Evolutionary conservation across 2,329 filamentous ascomycete genomes (phyloP), one percentile per base, ranked within the genome.

Genomic region (Neofusicoccum umdonicola): DNA sequence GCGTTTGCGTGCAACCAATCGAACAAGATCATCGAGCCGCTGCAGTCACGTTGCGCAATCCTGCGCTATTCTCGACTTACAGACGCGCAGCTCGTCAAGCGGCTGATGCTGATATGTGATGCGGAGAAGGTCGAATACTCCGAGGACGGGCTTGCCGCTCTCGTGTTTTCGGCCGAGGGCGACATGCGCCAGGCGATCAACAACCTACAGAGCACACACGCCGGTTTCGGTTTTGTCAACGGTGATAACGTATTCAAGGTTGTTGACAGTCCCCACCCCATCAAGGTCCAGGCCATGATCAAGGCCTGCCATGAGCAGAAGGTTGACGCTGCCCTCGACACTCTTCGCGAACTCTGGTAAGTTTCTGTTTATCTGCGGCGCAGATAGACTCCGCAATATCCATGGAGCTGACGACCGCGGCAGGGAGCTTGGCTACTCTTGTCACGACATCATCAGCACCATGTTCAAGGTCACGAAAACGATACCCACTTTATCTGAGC

Each of bases 131-230:
- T 98, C 50, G 84, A 95, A 74, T 92, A 93, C 79, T 93, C 89
- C 60, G 95, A 99, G 71, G 94, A 98, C 76, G 95, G 95, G 0
- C 84, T 98, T 66, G 95, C 94, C 0, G 95, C 95, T n/a, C 82
- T 99, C 39, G 93, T 99, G 0, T 99, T 99, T 81, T 95, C 90
- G 67, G 95, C 95, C 6, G 95, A 99, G 78, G 95, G 95, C 64
- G 95, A 99, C 76, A 99, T 99, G 95, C 88, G 95, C 67, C 95
- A 99, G 80, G 95, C 95, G 41, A 97, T 99, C 83, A 99, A 99
- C 81, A 98, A 98, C 78, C 80, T 99, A 70, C 95, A 99, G 77
- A 96, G 91, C 69, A 98, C 95, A 0, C 87, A 84, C 77, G 93
- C 94, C 4, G 95, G 95, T 1, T 99, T 98, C 73, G 94, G 93